phyloP scores from a whole-genome alignment of 1,284 basidiomycete species.

The Marasmius oreades region DNA sequence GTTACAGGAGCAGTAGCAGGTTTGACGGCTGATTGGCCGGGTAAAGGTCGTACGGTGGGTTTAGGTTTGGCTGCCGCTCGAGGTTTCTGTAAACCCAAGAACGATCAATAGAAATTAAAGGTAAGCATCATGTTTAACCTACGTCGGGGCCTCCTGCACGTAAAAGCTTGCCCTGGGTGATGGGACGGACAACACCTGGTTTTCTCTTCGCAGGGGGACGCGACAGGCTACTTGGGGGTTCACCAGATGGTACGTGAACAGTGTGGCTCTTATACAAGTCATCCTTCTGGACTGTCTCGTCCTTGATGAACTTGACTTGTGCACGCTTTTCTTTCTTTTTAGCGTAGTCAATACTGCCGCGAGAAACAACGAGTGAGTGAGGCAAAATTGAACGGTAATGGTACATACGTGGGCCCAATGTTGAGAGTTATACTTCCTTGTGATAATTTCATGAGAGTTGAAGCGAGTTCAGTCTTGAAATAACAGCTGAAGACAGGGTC shows the following conservation, averaged over 20 bases:
- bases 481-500: constrained; percentile 90
- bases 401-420: constrained; percentile 71
- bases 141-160: constrained; percentile 71
- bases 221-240: constrained; percentile 79
- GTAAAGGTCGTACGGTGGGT: constrained; percentile 54
- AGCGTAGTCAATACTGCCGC: constrained; percentile 72
- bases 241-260: constrained; percentile 87
- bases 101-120: not conserved
- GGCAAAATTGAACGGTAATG: not conserved
- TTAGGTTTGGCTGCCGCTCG: constrained; percentile 49
- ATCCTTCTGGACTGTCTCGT: constrained; percentile 79
- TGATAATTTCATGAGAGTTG: constrained; percentile 80
- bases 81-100: constrained; percentile 33
- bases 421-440: constrained; percentile 74
- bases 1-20: constrained; percentile 27
- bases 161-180: constrained; percentile 82
- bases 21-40: constrained; percentile 40
- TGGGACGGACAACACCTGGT: constrained; percentile 77
- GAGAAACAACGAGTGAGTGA: constrained; percentile 2
- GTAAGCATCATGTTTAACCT: constrained; percentile 35
- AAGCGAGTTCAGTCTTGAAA: constrained; percentile 95
- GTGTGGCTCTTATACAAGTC: constrained; percentile 94
- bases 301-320: constrained; percentile 85
- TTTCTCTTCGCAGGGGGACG: constrained; percentile 86
- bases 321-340: constrained; percentile 99